Conservation (phyloP, 805 yeast genomes). For the Suhomyces pyralidae region DNA sequence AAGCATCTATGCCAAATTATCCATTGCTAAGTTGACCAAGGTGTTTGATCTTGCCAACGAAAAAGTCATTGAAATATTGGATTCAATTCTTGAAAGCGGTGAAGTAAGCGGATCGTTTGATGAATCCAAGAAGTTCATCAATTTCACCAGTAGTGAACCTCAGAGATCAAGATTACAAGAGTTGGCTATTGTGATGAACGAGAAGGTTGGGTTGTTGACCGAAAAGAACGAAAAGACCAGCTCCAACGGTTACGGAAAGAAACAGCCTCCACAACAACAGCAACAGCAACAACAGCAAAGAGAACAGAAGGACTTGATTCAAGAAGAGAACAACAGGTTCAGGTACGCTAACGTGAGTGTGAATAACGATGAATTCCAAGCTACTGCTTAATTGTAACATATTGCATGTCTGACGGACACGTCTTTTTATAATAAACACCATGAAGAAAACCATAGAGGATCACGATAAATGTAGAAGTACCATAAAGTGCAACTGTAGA, state of each 20-base stretch:
- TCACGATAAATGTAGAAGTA: too few relatives aligned
- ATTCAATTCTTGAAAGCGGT: slow-evolving; percentile 71
- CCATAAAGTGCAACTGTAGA: neutral
- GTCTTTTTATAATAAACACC: neutral
- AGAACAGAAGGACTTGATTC: slow-evolving; percentile 26
- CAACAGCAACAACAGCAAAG: slow-evolving; percentile 29
- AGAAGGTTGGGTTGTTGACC: slow-evolving; percentile 69
- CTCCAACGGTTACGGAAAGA: slow-evolving; percentile 63
- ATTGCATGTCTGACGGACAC: slow-evolving; percentile 3
- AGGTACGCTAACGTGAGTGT: slow-evolving; percentile 44
- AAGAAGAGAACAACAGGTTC: slow-evolving; percentile 40
- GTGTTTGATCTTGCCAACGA: slow-evolving; percentile 62
- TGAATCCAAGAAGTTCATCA: slow-evolving; percentile 57
- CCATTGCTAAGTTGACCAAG: slow-evolving; percentile 60
- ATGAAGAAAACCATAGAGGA: neutral
- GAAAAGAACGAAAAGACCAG: slow-evolving; percentile 85
- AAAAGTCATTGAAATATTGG: slow-evolving; percentile 59
- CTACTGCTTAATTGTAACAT: slow-evolving; percentile 18
- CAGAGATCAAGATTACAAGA: slow-evolving; percentile 85
- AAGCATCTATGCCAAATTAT: slow-evolving; percentile 68
- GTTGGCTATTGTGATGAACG: slow-evolving; percentile 79
- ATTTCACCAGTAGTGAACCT: slow-evolving; percentile 65
- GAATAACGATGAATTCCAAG: slow-evolving; percentile 44
- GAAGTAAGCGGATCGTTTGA: slow-evolving; percentile 77
- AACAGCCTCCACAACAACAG: slow-evolving; percentile 36